Evolutionary conservation across 2,329 filamentous ascomycete genomes (phyloP), one percentile per base, ranked within the genome.

Genomic region (Diaporthe sp.): DNA sequence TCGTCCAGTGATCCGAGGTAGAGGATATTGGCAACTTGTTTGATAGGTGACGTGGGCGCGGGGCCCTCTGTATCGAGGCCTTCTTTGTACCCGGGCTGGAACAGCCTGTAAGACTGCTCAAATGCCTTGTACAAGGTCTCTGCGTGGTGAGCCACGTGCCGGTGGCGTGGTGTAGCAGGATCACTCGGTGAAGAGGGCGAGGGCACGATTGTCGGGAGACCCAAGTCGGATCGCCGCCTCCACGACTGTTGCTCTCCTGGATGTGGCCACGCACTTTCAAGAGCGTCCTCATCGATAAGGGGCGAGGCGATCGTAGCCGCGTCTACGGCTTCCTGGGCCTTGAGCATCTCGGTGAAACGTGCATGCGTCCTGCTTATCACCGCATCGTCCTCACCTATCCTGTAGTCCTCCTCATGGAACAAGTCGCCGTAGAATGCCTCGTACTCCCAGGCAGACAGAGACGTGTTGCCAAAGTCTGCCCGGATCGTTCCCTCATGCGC

Each of bases 1-100:
- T 66, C 27, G 3, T 51, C 30, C 17, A 66, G 30, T 37, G 61
- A 66, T 17, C 44, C 42, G 42, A 51, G 19, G 61, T 66, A 35
- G 44, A 66, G 61, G 7, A 66, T 35, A n/a, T 66, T 66, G 42
- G 30, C 39, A 37, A 66, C 61, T 37, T 66, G 61, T 19, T 35
- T 66, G 61, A 66, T 13, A 25, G 42, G 30, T 6, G 30, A 50
- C 10, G 25, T 6, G 2, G 61, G 61, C 22, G 30, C 30, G 22
- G n/a, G 22, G 30, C 37, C 22, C 13, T 66, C 22, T 25, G 17
- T 27, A 13, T 66, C 61, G 30, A 25, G 12, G 4, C 61, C 42
- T n/a, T 66, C 44, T 30, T 35, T 51, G 4, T 37, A 51, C 13
- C 30, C 61, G 4, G 61, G 61, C 13, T 37, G 27, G 6, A 66